These are phyloP conservation scores for Acorus gramineus DNA, from an alignment of 106 monocot species.

Conservation along the genomic window DNA sequence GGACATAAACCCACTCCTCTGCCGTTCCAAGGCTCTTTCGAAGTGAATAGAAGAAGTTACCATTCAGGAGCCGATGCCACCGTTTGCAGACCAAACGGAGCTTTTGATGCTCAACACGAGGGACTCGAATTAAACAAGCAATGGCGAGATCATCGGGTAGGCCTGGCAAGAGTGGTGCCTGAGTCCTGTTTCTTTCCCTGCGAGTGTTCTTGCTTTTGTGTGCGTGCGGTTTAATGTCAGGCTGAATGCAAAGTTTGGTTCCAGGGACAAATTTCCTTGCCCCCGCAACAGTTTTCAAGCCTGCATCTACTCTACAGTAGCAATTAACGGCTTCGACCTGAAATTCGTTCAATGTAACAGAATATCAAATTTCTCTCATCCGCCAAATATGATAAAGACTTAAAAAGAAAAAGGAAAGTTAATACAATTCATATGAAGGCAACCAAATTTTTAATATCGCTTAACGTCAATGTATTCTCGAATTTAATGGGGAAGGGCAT, in stretches of 20 bases:
- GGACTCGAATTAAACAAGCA: conserved; percentile 23
- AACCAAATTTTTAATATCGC: too few relatives aligned
- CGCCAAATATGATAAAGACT: too few relatives aligned
- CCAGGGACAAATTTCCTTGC: conserved; percentile 30
- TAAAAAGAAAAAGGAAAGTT: too few relatives aligned
- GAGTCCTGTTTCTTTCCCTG: conserved; percentile 9
- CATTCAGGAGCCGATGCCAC: conserved; percentile 18
- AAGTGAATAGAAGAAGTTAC: conserved; percentile 26
- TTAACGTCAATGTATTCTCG: too few relatives aligned
- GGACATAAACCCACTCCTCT: conserved; percentile 30
- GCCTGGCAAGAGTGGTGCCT: conserved; percentile 19
- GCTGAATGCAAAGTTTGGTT: conserved; percentile 23
- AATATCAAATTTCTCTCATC: too few relatives aligned
- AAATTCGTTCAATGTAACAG: background rate
- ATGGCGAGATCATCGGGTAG: conserved; percentile 33
- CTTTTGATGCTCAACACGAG: conserved; percentile 21
- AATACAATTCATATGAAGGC: too few relatives aligned
- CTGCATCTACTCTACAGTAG: conserved; percentile 21
- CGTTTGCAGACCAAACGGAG: conserved; percentile 19
- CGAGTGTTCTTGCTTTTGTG: conserved; percentile 12
- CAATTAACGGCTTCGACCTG: conserved; percentile 23
- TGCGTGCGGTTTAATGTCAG: conserved; percentile 15
- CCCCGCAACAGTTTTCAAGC: conserved; percentile 24
- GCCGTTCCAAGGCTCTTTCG: conserved; percentile 16
- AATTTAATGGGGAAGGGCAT: too few relatives aligned